Evolutionary conservation across 2,329 filamentous ascomycete species (phyloP), one percentile per base, ranked within the genome.

Genomic region (Diaporthe caulivora): DNA sequence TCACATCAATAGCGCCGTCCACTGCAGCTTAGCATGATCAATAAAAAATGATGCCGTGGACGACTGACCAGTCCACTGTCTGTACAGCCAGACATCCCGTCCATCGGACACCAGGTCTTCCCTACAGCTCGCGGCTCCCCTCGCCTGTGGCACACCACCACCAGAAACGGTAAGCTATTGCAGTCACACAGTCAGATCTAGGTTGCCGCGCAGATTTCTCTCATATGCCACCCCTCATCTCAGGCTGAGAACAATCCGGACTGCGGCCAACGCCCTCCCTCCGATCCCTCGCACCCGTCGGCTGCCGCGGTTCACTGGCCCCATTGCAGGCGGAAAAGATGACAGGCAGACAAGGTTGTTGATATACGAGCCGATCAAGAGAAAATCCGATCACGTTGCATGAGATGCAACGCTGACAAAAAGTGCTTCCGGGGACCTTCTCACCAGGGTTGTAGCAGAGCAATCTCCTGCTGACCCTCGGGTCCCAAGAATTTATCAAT

Each of bases 211-310:
- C n/a, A 37, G 44, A 51, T 65, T 65, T 65, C 44, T 37, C 49
- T 42, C 57, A 44, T 37, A 21, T 21, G 21, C 42, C 44, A 34
- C 29, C 62, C 29, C 29, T 37, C 44, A 55, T 18, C 29, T 51
- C 29, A 65, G 29, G 60, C 60, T 29, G 37, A 51, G 34, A 34
- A 29, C 42, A 34, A 34, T 17, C 31, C 58, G 26, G 58, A 49
- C 42, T 49, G 60, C n/a, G 60, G 21, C 60, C 60, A 65, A 24
- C 37, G 60, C 29, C 26, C 60, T 13, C 44, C 37, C 26, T 49
- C n/a, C 62, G 62, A 67, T 67, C 62, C 62, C 21, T 67, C 62
- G 21, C 21, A 29, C 62, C 62, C 62, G 62, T 67, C 62, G 62
- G 62, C 62, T 53, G 49, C 62, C 40, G 62, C 62, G 62, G 44